Percentiles rank a stretch among this genome's conserved stretches.
Conservation (phyloP, 768 basidiomycete species). For the Exsudoporus frostii region DNA sequence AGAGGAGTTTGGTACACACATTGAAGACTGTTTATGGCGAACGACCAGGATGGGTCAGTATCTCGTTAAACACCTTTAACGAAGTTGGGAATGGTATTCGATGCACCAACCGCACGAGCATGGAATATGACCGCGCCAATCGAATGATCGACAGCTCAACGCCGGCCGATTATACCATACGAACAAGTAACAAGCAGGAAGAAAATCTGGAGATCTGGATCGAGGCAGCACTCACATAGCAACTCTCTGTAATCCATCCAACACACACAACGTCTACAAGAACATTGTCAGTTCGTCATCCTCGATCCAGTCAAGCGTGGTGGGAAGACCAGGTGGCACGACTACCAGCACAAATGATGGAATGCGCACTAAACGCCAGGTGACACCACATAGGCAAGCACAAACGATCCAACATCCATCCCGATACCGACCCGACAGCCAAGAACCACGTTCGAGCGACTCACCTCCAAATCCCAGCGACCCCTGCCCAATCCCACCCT, state of each 20-base stretch:
- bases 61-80: not conserved
- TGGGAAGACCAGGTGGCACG: not conserved
- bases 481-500: slow-evolving; percentile 63
- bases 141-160: not conserved
- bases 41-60: not conserved
- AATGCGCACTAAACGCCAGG: not conserved
- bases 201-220: not conserved
- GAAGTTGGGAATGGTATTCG: not conserved
- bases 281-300: slow-evolving; percentile 3
- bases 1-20: slow-evolving; percentile 4
- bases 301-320: not conserved
- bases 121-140: not conserved
- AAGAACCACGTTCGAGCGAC: slow-evolving; percentile 11
- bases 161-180: not conserved
- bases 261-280: slow-evolving; percentile 48
- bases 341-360: not conserved
- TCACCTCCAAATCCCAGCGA: slow-evolving; percentile 51
- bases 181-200: not conserved
- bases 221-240: slow-evolving; percentile 38
- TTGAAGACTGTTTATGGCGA: slow-evolving; percentile 20
- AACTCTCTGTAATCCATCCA: slow-evolving; percentile 60
- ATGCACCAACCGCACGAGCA: not conserved
- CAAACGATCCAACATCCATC: not conserved
- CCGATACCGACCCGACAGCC: not conserved
- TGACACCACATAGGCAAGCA: not conserved